Conservation (phyloP, 148 eudicot species). For the Limonium bicolor region DNA sequence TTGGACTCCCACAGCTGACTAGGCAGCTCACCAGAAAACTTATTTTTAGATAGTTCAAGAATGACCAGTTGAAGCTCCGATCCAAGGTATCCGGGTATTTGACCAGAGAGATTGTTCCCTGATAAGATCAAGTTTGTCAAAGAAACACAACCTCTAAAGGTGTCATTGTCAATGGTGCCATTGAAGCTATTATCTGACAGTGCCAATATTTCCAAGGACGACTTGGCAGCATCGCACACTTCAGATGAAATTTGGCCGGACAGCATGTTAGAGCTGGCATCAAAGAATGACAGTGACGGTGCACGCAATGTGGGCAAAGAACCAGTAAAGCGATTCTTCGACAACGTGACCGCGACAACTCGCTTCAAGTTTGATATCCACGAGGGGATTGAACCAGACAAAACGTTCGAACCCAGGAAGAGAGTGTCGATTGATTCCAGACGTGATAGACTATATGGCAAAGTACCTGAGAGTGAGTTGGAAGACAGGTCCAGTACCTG, state of each 20-base stretch:
- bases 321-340: conserved; percentile 46
- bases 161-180: conserved; percentile 43
- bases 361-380: conserved; percentile 76
- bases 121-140: conserved; percentile 48
- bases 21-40: conserved; percentile 55
- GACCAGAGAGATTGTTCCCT: conserved; percentile 58
- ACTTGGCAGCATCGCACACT: conserved; percentile 36
- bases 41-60: conserved; percentile 57
- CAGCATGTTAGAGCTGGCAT: conserved; percentile 48
- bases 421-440: conserved; percentile 48
- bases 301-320: conserved; percentile 50
- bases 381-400: conserved; percentile 50
- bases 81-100: conserved; percentile 63
- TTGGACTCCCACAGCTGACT: conserved; percentile 59
- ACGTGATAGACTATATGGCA: conserved; percentile 54
- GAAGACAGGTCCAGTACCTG: conserved; percentile 40
- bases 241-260: conserved; percentile 54
- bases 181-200: conserved; percentile 61
- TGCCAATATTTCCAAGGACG: conserved; percentile 19
- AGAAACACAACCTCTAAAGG: conserved; percentile 37
- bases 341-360: conserved; percentile 31
- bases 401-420: conserved; percentile 33
- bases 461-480: conserved; percentile 53
- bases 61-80: conserved; percentile 46
- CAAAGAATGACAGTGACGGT: conserved; percentile 30